Evolutionary conservation across 192 early-diverging fungal genomes (phyloP).

Genomic region (Helicostylum pulchrum): DNA sequence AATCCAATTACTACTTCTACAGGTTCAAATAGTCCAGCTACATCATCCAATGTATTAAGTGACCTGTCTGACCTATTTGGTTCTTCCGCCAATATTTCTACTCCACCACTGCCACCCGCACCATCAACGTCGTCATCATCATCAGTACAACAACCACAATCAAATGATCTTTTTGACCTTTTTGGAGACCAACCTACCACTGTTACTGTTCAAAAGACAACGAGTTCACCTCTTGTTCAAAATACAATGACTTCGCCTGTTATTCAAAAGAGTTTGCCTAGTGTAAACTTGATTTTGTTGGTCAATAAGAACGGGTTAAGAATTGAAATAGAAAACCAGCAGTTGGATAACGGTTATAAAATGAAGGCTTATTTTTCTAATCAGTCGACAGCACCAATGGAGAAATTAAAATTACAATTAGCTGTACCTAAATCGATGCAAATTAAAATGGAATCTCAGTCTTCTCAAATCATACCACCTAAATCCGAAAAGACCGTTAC

Average conservation of each 20-base stretch:
- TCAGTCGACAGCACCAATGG: constrained; percentile 39
- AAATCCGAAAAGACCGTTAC: constrained; percentile 33
- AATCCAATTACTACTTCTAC: constrained; percentile 15
- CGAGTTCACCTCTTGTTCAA: no score
- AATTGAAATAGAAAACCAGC: constrained; percentile 37
- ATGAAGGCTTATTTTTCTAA: constrained; percentile 49
- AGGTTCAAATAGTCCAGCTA: neutral
- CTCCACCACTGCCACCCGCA: neutral
- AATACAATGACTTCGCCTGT: neutral
- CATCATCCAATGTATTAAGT: constrained; percentile 21
- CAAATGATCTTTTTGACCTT: constrained; percentile 29
- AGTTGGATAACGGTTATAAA: constrained; percentile 19
- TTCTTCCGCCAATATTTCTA: neutral
- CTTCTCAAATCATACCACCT: constrained; percentile 39
- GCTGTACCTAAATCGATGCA: constrained; percentile 50
- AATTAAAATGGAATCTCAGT: constrained; percentile 44
- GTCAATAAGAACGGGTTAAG: constrained; percentile 47
- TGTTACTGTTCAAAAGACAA: neutral
- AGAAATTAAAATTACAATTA: constrained; percentile 38
- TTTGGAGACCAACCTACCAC: constrained; percentile 7
- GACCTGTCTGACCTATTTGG: constrained; percentile 29
- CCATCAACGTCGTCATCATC: neutral
- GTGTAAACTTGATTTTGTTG: constrained; percentile 25
- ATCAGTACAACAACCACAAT: neutral
- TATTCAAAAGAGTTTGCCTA: neutral